These are phyloP conservation scores for Amphicarpaea edgeworthii DNA, from an alignment of 306 rosid species.

Conservation along the genomic window DNA sequence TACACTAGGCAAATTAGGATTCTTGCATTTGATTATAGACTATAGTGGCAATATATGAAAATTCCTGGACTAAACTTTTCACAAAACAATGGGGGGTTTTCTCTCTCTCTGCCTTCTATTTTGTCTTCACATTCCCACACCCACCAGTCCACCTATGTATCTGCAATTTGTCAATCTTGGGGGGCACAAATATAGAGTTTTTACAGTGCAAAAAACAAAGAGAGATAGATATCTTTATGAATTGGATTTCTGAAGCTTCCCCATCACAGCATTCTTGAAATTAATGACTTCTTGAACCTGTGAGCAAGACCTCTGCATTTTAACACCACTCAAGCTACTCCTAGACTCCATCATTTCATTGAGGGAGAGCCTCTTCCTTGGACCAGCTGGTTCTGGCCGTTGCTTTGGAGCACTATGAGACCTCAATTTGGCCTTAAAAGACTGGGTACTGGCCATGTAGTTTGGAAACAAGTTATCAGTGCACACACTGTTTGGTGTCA, in stretches of 20 bases:
- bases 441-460: slow-evolving; percentile 80
- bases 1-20: background rate
- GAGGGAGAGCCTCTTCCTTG: slow-evolving; percentile 70
- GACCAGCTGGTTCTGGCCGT: slow-evolving; percentile 72
- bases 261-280: slow-evolving; percentile 86
- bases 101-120: slow-evolving; percentile 19
- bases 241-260: slow-evolving; percentile 67
- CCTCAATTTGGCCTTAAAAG: slow-evolving; percentile 87
- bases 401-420: slow-evolving; percentile 93
- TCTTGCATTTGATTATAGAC: slow-evolving; percentile 32
- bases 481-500: slow-evolving; percentile 69
- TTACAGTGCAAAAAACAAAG: slow-evolving; percentile 18
- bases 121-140: slow-evolving; percentile 29
- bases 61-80: slow-evolving; percentile 23
- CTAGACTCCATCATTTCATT: slow-evolving; percentile 80
- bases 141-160: background rate
- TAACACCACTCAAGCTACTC: slow-evolving; percentile 75
- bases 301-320: slow-evolving; percentile 88
- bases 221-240: background rate
- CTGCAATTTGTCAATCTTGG: slow-evolving; percentile 20
- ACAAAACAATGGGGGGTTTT: slow-evolving; percentile 13
- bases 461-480: slow-evolving; percentile 58
- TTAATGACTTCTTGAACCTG: slow-evolving; percentile 73
- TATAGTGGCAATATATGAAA: slow-evolving; percentile 28
- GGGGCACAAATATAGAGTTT: slow-evolving; percentile 12